Evolutionary conservation across 2,329 filamentous ascomycete species (phyloP).

Genomic region (Cladosporium cucumerinum): DNA sequence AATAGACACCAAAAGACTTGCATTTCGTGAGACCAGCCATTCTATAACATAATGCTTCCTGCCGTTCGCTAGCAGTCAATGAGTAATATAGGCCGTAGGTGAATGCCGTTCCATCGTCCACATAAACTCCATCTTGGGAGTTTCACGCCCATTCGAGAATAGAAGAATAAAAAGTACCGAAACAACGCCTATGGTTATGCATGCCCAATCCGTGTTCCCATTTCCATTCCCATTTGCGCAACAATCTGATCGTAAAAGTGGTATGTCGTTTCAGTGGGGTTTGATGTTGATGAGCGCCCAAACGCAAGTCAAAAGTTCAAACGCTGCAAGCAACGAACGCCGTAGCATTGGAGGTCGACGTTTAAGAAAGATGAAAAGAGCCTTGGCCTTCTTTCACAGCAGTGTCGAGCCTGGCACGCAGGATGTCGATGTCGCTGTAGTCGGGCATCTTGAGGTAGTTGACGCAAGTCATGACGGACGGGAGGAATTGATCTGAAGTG

Average conservation of each 20-base stretch:
- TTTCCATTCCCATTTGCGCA: background rate
- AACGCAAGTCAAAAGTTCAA: background rate
- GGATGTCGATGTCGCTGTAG: conserved; percentile 74
- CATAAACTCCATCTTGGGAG: background rate
- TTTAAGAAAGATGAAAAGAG: conserved; percentile 74
- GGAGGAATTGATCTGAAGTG: conserved; percentile 94
- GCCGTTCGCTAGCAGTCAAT: conserved; percentile 1
- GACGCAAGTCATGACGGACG: conserved; percentile 99
- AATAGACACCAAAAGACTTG: background rate
- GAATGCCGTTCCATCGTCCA: conserved; percentile 2
- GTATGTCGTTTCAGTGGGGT: background rate
- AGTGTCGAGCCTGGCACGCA: conserved; percentile 74
- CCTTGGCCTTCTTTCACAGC: conserved; percentile 96
- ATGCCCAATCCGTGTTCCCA: background rate
- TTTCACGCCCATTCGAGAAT: background rate
- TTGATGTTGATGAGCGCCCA: background rate
- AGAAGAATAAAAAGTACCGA: background rate
- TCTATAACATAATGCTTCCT: background rate
- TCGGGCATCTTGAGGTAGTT: conserved; percentile 98
- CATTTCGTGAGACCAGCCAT: background rate
- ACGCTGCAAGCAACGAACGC: background rate
- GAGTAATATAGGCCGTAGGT: conserved; percentile 1
- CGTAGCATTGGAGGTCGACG: background rate
- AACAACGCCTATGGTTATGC: conserved; percentile 3
- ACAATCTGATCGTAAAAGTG: conserved; percentile 4